Conservation (phyloP, 108 stramenopile species). For the Cyclotella sp. region DNA sequence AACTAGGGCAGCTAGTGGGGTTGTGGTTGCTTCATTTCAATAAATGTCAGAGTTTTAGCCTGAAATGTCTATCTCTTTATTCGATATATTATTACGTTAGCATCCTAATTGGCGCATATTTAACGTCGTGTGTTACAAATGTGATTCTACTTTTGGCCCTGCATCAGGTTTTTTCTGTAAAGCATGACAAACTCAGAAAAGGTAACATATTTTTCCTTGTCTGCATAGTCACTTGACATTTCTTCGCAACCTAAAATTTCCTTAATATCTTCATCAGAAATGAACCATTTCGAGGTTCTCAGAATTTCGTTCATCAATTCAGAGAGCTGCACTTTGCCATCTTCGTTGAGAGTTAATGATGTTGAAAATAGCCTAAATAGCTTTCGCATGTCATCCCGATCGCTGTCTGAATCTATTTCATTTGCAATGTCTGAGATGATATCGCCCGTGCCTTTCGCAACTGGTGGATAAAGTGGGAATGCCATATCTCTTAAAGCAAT, state of each 20-base stretch:
- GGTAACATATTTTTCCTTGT: conserved; percentile 29
- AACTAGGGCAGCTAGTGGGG: conserved; percentile 89
- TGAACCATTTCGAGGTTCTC: conserved; percentile 28
- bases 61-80: background rate
- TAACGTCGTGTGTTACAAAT: background rate
- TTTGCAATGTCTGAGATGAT: conserved; percentile 35
- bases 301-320: conserved; percentile 49
- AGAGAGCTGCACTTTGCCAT: conserved; percentile 45
- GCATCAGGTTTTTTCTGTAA: conserved; percentile 33
- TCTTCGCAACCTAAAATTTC: conserved; percentile 47
- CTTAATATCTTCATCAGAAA: conserved; percentile 34
- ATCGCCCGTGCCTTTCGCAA: conserved; percentile 12
- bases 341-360: conserved; percentile 40
- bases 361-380: conserved; percentile 51
- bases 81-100: background rate
- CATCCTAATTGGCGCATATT: background rate
- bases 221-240: conserved; percentile 15
- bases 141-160: conserved; percentile 19
- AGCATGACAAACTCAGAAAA: conserved; percentile 51
- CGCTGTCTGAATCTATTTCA: conserved; percentile 44
- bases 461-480: conserved; percentile 35
- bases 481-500: conserved; percentile 36
- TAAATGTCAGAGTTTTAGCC: conserved; percentile 9
- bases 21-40: conserved; percentile 58
- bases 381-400: conserved; percentile 42